Conservation (phyloP, 106 monocot species). For the Allium fistulosum region DNA sequence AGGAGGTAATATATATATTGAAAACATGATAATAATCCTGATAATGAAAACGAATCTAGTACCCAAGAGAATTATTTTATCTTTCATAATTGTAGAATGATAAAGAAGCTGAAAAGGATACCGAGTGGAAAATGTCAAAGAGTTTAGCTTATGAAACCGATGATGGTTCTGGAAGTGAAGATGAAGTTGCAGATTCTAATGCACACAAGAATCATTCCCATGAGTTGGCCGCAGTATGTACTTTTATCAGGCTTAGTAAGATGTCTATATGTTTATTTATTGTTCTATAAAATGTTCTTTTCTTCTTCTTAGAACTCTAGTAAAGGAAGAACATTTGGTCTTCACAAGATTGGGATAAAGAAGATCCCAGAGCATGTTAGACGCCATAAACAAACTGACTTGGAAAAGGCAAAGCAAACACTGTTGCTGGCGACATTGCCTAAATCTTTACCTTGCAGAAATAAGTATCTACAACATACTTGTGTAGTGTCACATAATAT, state of each 20-base stretch:
- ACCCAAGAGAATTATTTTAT: not conserved
- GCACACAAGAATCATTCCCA: constrained; percentile 23
- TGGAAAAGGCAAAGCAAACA: constrained; percentile 74
- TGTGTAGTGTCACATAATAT: not conserved
- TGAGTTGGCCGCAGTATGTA: constrained; percentile 67
- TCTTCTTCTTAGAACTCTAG: constrained; percentile 50
- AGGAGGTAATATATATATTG: not conserved
- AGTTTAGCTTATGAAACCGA: constrained; percentile 46
- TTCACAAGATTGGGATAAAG: constrained; percentile 78
- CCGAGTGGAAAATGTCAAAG: constrained; percentile 39
- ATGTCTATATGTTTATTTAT: not conserved
- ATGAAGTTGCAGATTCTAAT: constrained; percentile 12
- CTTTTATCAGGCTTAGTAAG: not conserved
- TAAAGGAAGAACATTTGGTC: constrained; percentile 75
- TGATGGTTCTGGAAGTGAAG: constrained; percentile 68
- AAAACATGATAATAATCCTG: too few species aligned
- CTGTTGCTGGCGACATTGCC: constrained; percentile 71
- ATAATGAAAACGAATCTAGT: too few species aligned
- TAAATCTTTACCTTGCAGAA: constrained; percentile 89
- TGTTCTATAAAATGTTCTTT: not conserved
- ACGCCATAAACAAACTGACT: constrained; percentile 63
- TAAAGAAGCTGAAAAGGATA: constrained; percentile 30
- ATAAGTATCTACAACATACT: constrained; percentile 42
- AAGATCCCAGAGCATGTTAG: constrained; percentile 76
- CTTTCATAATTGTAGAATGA: constrained; percentile 24